A percentile compares a stretch with the other conserved stretches of the same genome.
Evolutionary conservation across 139 green algal species (phyloP).

Genomic region (Chlorella ohadii): DNA sequence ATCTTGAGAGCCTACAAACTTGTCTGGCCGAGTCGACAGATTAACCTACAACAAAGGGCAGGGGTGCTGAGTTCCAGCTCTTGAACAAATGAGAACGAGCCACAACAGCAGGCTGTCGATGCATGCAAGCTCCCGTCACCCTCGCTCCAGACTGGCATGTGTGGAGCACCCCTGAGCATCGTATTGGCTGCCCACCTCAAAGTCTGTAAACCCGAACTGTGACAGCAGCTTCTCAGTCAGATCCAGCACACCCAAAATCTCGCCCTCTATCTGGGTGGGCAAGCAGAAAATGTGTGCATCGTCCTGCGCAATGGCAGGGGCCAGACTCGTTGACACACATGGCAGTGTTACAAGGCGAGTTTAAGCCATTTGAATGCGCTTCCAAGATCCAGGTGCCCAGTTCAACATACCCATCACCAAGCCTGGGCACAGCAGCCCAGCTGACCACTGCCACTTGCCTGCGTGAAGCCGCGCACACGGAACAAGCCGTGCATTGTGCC

Average conservation of each 20-base stretch:
- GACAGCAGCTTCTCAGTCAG: slow-evolving; percentile 88
- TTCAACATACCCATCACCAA: no score
- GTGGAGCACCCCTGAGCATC: no score
- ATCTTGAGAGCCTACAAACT: slow-evolving; percentile 88
- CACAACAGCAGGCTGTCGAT: no score
- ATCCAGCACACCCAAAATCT: slow-evolving; percentile 91
- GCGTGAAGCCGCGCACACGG: slow-evolving; percentile 97
- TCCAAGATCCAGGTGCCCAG: no score
- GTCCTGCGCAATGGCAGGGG: slow-evolving; percentile 73
- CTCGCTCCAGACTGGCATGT: background rate
- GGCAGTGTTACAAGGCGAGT: no score
- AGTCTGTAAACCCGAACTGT: slow-evolving; percentile 93
- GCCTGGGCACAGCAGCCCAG: background rate
- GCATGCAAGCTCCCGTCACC: background rate
- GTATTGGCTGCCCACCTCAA: slow-evolving; percentile 81
- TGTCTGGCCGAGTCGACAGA: slow-evolving; percentile 94
- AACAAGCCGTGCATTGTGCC: slow-evolving; percentile 98
- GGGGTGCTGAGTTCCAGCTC: no score
- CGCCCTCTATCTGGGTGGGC: slow-evolving; percentile 85
- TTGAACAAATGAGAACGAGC: no score
- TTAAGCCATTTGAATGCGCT: no score
- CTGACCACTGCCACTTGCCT: no score
- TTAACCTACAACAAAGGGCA: slow-evolving; percentile 45
- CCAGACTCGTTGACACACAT: no score
- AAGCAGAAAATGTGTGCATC: slow-evolving; percentile 99